A percentile compares a stretch with the other conserved stretches of the same genome.
Conservation (phyloP, 352 stramenopile species). For the Phytophthora capsici region DNA sequence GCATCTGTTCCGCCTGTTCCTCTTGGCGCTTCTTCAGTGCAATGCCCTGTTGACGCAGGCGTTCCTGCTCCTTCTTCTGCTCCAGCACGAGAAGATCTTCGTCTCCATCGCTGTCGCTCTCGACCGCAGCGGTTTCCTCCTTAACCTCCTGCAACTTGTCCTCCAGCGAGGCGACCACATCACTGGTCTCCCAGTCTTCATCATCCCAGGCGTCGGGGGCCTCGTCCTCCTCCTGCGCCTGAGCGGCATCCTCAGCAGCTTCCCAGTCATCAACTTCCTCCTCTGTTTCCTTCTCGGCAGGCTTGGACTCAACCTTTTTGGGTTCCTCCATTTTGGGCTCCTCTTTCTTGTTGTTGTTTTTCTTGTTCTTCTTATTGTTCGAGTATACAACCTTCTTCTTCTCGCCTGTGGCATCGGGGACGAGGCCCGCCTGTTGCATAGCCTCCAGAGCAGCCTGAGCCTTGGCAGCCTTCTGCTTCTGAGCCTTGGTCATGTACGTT, state of each 20-base stretch:
- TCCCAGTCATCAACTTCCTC: conserved; percentile 81
- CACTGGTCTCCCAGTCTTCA: conserved; percentile 84
- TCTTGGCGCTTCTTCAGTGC: conserved; percentile 96
- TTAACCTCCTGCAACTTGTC: conserved; percentile 77
- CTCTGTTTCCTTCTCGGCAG: conserved; percentile 57
- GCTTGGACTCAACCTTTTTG: conserved; percentile 44
- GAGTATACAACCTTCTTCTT: conserved; percentile 93
- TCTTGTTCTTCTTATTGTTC: conserved; percentile 89
- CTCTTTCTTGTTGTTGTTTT: conserved; percentile 46
- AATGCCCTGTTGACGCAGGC: conserved; percentile 90
- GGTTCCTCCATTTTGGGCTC: conserved; percentile 40
- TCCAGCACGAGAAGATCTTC: conserved; percentile 95
- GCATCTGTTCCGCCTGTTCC: conserved; percentile 79
- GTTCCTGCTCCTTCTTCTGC: conserved; percentile 94
- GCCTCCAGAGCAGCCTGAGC: conserved; percentile 91
- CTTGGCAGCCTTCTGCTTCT: conserved; percentile 94
- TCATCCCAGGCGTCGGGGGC: conserved; percentile 84
- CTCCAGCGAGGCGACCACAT: conserved; percentile 79
- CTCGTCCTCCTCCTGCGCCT: conserved; percentile 59
- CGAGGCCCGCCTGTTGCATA: conserved; percentile 93
- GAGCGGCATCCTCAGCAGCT: conserved; percentile 46
- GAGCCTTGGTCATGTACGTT: conserved; percentile 99
- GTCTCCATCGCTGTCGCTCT: conserved; percentile 82
- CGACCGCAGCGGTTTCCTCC: conserved; percentile 38
- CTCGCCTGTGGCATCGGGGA: conserved; percentile 68